Evolutionary conservation across 129 eudicot genomes (phyloP).

Genomic region (Tanacetum coccineum): DNA sequence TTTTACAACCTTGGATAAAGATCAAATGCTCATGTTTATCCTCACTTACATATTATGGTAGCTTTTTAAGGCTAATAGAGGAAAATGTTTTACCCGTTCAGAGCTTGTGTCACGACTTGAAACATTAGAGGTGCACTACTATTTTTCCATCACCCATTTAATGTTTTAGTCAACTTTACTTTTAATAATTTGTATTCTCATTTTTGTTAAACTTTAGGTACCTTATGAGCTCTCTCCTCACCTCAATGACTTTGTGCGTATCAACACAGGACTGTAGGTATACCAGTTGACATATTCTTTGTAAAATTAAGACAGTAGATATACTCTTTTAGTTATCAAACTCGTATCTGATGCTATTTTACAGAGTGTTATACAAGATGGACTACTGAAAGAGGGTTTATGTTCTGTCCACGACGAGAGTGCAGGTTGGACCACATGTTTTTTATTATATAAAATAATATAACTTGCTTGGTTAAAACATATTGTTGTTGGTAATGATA

Average conservation of each 20-base stretch:
- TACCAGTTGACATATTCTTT: neutral
- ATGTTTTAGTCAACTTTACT: neutral
- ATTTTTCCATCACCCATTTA: neutral
- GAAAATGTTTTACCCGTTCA: conserved; percentile 69
- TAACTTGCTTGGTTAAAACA: too few relatives aligned
- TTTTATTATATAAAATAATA: too few relatives aligned
- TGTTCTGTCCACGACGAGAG: conserved; percentile 82
- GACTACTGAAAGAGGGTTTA: too few relatives aligned
- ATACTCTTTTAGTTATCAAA: conserved; percentile 9
- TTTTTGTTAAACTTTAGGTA: conserved; percentile 44
- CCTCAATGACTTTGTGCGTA: conserved; percentile 76
- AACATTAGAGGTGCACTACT: conserved; percentile 46
- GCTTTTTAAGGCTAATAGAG: conserved; percentile 64
- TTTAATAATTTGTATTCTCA: neutral
- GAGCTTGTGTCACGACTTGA: conserved; percentile 64
- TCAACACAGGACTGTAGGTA: conserved; percentile 87
- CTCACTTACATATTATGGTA: neutral
- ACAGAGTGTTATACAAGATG: too few relatives aligned
- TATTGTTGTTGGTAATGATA: conserved; percentile 55
- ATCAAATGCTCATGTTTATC: conserved; percentile 15
- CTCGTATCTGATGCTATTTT: conserved; percentile 1
- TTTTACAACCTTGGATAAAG: too few relatives aligned
- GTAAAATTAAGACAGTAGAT: conserved; percentile 4
- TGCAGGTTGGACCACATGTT: too few relatives aligned
- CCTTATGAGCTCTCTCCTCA: too few relatives aligned